Conservation (phyloP, 257 asterid genomes). For the Gentiana dahurica region DNA sequence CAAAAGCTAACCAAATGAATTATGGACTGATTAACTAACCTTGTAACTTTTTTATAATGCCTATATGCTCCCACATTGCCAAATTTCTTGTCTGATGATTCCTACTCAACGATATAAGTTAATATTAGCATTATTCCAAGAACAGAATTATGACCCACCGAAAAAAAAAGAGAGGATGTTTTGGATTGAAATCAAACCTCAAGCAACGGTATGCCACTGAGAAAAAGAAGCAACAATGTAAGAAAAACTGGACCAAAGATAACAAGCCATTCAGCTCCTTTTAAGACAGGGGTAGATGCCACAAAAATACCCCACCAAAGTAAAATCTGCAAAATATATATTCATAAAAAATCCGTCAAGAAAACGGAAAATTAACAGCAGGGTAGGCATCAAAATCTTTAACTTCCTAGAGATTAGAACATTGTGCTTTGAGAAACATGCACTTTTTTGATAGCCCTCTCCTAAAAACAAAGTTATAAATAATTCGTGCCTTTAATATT, state of each 20-base stretch:
- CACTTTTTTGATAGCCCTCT: no score
- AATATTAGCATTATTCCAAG: slow-evolving; percentile 1
- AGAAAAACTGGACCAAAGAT: slow-evolving; percentile 74
- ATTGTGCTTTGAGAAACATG: no score
- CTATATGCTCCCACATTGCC: slow-evolving; percentile 53
- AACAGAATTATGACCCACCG: neutral
- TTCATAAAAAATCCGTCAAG: neutral
- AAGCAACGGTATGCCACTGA: slow-evolving; percentile 88
- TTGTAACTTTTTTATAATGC: slow-evolving; percentile 70
- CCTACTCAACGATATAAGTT: slow-evolving; percentile 23
- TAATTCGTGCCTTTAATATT: no score
- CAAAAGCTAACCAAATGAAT: slow-evolving; percentile 3
- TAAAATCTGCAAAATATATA: slow-evolving; percentile 43
- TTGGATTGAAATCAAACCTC: slow-evolving; percentile 38
- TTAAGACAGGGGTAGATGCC: slow-evolving; percentile 77
- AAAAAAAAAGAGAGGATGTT: no score
- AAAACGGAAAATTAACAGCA: slow-evolving; percentile 1
- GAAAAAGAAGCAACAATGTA: slow-evolving; percentile 64
- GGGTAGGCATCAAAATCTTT: neutral
- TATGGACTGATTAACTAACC: slow-evolving; percentile 27
- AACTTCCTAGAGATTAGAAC: no score
- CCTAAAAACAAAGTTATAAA: no score
- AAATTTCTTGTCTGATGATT: slow-evolving; percentile 72
- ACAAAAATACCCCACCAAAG: slow-evolving; percentile 98
- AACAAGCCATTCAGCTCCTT: slow-evolving; percentile 82